Base-by-base conservation (phyloP, 495 filamentous ascomycete species). In the Trichocladium uniseriatum region DNA sequence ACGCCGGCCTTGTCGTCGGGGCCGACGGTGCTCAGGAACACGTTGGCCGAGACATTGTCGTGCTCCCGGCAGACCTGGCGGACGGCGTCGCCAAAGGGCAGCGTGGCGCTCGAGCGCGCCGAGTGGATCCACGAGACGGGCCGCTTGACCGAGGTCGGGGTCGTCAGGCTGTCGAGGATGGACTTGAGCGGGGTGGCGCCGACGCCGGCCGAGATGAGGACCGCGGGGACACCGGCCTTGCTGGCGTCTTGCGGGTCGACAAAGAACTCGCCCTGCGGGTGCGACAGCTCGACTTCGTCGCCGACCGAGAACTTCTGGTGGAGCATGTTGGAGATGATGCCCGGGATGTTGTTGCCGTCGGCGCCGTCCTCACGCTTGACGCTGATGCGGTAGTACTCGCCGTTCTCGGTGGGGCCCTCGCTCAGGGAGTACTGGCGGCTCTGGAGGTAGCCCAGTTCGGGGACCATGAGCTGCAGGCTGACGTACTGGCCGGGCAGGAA, bases 401-500 rank as follows among this genome's bases (percentile, higher is more conserved):
- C 54, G 48, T 48, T 32, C 27, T 47, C 38, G 2, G 60, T 55
- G 0, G 80, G 80, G 37, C 74, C 73, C 56, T 84, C 79, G 65
- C 77, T 81, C 43, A 89, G 73, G 34, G 78, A 82, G 66, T 87
- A 89, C 69, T 87, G 83, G 43, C 84, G 67, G 45, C 78, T 75
- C 65, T 89, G 84, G 18, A 66, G 57, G 58, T 79, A 72, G 32
- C 74, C 69, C 29, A 86, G 69, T 29, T 75, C 66, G 0, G 78
- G 78, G 0, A 86, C 79, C 38, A 63, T 59, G 10, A 79, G 53
- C 55, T 76, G 74, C 48, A 88, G 54, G 29, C 76, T 79, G 60
- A 87, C 70, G 59, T 86, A 89, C 62, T 87, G 84, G 45, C 84
- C 84, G 0, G 84, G 82, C 39, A 72, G 65, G 68, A 75, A 87